These are phyloP conservation scores for Fraxinus dipetala DNA, from an alignment of 305 asterid genomes.

Conservation along the genomic window DNA sequence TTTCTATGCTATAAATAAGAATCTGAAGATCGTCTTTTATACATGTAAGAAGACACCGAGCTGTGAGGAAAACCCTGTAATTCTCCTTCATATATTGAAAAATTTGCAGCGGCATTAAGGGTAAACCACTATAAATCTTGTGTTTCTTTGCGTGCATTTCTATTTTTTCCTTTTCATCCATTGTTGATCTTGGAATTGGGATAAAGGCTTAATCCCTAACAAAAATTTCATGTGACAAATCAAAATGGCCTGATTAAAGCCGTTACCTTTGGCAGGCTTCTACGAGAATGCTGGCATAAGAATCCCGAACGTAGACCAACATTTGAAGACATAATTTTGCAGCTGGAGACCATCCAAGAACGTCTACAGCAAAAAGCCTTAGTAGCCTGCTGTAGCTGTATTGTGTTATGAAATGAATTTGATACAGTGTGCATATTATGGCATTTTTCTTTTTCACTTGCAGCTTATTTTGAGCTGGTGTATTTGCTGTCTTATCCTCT, in stretches of 20 bases:
- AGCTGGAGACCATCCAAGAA: constrained; percentile 47
- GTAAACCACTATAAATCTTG: background rate
- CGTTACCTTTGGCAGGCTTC: constrained; percentile 40
- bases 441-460: background rate
- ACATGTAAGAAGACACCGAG: background rate
- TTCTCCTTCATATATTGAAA: background rate
- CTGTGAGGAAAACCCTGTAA: background rate
- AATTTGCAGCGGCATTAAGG: background rate
- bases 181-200: background rate
- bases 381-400: constrained; percentile 40
- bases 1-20: background rate
- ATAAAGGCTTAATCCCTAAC: background rate
- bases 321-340: constrained; percentile 50
- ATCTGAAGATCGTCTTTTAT: background rate
- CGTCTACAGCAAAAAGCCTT: constrained; percentile 27
- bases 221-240: background rate
- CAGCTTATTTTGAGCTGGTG: background rate
- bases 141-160: background rate
- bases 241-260: background rate
- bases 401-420: constrained; percentile 27
- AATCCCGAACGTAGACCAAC: constrained; percentile 50
- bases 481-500: background rate
- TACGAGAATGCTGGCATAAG: constrained; percentile 67
- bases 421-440: constrained; percentile 1
- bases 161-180: background rate